Base-by-base conservation (phyloP, 768 basidiomycete species). In the Suillus tomentosus region DNA sequence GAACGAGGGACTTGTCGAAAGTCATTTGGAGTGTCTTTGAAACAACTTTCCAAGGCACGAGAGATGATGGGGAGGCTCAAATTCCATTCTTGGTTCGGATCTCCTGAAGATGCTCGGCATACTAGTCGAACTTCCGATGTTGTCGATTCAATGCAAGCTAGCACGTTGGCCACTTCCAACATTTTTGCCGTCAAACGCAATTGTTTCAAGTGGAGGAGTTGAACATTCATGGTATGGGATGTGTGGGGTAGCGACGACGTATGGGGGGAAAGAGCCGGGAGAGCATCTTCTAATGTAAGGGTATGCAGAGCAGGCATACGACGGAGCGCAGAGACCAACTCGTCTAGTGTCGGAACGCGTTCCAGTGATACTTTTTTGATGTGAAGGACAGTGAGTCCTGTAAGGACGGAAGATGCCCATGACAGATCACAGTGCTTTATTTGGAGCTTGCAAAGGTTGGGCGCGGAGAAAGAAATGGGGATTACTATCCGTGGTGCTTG, bases 331-430 rank as follows among this genome's bases (percentile, higher is more conserved):
- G 70, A 64, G n/a, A 76, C 58, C 36, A 83, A 68, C 54, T 77
- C 74, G 7, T 63, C 62, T 37, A 73, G 71, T 5, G 75, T 69
- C 1, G 79, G 78, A 36, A 73, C 74, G 31, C 70, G 65, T 11
- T 67, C 55, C 5, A 39, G 14, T 24, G 72, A 63, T 9, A 78
- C 65, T 64, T 77, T 64, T 45, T 75, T 67, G 14, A 83, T 66
- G 47, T 74, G 76, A 39, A 84, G 72, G 60, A 74, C 70, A n/a
- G 74, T 77, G 7, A 84, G 74, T 60, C 73, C 72, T 53, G 62
- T 62, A 27, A 83, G 69, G 14, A 79, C 64, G 2, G 74, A 66
- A 3, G 77, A 79, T 27, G 75, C 70, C 79, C 80, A 79, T 8
- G 73, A 67, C 50, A 81, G 68, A 47, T 72, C 70, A 61, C 79